Conservation (phyloP, 768 basidiomycete genomes). For the Cubamyces sp. region DNA sequence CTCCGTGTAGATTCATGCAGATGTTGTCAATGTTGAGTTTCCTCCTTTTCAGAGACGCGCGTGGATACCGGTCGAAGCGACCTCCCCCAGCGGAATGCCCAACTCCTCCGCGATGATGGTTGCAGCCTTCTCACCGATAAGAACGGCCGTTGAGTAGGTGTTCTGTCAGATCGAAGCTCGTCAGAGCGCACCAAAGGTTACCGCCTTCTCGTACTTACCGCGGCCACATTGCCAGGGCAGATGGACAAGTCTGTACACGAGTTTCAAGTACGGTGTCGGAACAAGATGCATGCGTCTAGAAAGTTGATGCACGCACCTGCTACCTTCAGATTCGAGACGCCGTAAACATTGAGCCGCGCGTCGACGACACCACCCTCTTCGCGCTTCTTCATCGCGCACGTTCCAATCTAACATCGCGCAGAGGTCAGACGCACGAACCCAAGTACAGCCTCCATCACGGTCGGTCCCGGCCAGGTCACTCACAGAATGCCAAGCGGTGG, state of each 20-base stretch:
- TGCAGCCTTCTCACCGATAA: constrained; percentile 66
- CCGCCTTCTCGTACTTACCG: constrained; percentile 28
- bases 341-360: constrained; percentile 63
- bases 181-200: not conserved
- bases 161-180: constrained; percentile 31
- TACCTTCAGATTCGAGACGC: constrained; percentile 54
- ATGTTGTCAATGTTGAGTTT: too few species aligned
- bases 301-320: constrained; percentile 11
- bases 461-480: not conserved
- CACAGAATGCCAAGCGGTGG: constrained; percentile 41
- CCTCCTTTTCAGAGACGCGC: too few species aligned
- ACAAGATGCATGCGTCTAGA: not conserved
- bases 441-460: not conserved
- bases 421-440: not conserved
- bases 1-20: too few species aligned
- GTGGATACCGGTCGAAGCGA: not conserved
- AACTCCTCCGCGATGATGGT: constrained; percentile 60
- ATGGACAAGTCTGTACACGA: constrained; percentile 44
- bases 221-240: constrained; percentile 41
- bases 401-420: constrained; percentile 50
- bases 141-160: constrained; percentile 48
- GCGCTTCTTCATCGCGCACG: constrained; percentile 70
- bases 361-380: constrained; percentile 66
- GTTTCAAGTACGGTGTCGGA: constrained; percentile 5
- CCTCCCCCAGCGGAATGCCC: constrained; percentile 30